Evolutionary conservation across 345 rosid species (phyloP), one percentile per base, ranked within the genome.

Genomic region (Camelina neglecta): DNA sequence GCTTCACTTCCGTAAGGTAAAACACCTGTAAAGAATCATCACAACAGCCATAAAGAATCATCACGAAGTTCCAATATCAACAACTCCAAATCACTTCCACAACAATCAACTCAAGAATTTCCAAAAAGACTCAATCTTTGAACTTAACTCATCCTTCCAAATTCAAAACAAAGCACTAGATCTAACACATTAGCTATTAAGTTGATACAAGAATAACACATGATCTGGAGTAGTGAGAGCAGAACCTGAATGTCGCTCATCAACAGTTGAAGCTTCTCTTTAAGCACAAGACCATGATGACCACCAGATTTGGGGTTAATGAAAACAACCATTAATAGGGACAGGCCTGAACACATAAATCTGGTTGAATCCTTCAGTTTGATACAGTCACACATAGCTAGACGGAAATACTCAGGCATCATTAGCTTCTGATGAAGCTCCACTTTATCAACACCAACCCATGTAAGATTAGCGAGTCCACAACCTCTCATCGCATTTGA

Each of bases 271-370:
- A 96, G 91, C 65, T 96, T 85, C 65, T 78, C 83, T 83, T 85
- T 89, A 60, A 96, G 96, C 60, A 84, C 90, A 7, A 93, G 97
- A 0, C 97, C 98, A 39, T 86, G 83, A 8, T 96, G 86, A 51
- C 99, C 98, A 24, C 99, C 99, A 61, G 98, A 89, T 13, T 79
- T 84, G 20, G 96, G 81, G 66, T 93, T 96, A 48, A 96, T 81
- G 33, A 96, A 96, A 5, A 96, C 93, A 16, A 91, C 83, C 85
- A 96, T 68, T 2, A 24, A 24, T 24, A 1, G 98, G 99, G 18
- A 18, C 18, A 18, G 0, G 90, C 81, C 21, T 84, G 90, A 20
- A 78, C 0, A 24, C 26, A 24, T 24, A 24, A 24, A 24, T 24
- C 26, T 24, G 26, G 75, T 66, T 3, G 72, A 76, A 67, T 88